Evolutionary conservation across 495 filamentous ascomycete species (phyloP), one percentile per base, ranked within the genome.

Genomic region (Apiosordaria backusii): DNA sequence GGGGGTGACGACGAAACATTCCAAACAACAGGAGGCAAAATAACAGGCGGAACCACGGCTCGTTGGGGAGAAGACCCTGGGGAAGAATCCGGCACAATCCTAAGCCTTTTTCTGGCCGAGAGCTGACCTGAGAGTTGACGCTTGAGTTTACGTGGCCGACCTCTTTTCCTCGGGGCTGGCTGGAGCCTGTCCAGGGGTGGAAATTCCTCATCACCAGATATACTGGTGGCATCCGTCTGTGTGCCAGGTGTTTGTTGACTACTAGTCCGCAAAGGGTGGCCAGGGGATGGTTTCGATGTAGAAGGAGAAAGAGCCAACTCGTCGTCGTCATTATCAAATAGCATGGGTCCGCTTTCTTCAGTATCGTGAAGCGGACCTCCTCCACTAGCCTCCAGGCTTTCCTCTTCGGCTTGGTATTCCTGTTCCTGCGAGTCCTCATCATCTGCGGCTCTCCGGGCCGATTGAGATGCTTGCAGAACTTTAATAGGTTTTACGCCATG

Each of bases 401-500:
- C 84, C 52, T 87, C 84, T 35, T 84, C 85, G 2, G 65, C 60
- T 59, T 77, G 67, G 25, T 77, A 82, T 19, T 87, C 84, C 57
- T 76, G 72, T 5, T 86, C 81, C 57, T 84, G 83, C 0, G 78
- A 78, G 57, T 83, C 82, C 23, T 82, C 78, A n/a, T 79, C 74
- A 50, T 73, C 64, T 7, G 35, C 9, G 2, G 50, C 69, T 53
- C 61, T 69, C 59, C 66, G 70, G 13, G 73, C 61, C 60, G 74
- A 65, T 57, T 77, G 76, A 55, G 72, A 54, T 13, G 75, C 75
- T 10, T 68, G 54, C 13, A 77, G 74, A 40, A 90, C 74, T 58
- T 81, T 84, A 40, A 92, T 76, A 0, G 89, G 89, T 65, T 83
- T 85, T 7, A 92, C 65, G 0, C 89, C 89, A 53, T 87, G 77